Percentiles rank a stretch among this genome's conserved stretches.
phyloP scores from a whole-genome alignment of 2,329 filamentous ascomycete genomes.

The Ceratocystis cubensis region DNA sequence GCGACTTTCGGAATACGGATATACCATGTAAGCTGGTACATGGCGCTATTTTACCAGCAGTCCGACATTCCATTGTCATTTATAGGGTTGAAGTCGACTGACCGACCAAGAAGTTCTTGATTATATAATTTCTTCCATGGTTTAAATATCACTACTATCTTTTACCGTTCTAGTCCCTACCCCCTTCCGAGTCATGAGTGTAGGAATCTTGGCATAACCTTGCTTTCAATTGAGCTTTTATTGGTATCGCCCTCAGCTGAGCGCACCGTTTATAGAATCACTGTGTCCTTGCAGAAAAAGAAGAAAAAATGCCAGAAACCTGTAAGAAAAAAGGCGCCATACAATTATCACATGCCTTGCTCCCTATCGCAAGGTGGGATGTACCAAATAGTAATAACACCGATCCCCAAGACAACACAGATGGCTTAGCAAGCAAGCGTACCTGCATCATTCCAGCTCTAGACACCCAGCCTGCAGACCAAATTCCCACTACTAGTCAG shows the following conservation, averaged over 20 bases:
- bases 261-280: not conserved
- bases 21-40: not conserved
- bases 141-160: constrained; percentile 3
- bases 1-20: not conserved
- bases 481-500: not conserved
- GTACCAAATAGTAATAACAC: too few relatives aligned
- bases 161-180: not conserved
- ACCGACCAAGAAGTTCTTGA: not conserved
- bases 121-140: constrained; percentile 1
- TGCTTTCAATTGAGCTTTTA: not conserved
- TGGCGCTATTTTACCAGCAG: not conserved
- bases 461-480: not conserved
- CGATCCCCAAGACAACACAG: too few relatives aligned
- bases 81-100: not conserved
- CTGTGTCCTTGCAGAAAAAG: not conserved
- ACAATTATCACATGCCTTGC: too few relatives aligned
- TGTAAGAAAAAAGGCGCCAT: too few relatives aligned
- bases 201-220: not conserved
- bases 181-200: not conserved
- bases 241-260: not conserved
- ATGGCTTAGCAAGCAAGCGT: too few relatives aligned
- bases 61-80: not conserved
- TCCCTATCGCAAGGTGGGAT: too few relatives aligned
- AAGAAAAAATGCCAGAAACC: not conserved
- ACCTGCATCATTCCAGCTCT: not conserved